Conservation (phyloP, 1,284 basidiomycete species). For the Melanopsichium pennsylvanicum region DNA sequence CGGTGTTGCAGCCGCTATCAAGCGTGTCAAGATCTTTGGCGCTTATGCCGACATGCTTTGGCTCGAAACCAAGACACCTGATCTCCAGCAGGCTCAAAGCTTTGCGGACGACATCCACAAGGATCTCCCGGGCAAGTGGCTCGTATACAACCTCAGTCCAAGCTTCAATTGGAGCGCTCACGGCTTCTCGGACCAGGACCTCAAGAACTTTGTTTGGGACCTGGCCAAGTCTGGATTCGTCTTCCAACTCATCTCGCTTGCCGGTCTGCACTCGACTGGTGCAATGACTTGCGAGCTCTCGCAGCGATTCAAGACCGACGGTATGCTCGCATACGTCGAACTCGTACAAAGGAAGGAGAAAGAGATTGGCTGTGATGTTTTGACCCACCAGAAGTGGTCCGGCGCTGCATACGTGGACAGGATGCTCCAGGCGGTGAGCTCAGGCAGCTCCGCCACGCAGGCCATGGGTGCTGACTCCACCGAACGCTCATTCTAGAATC, state of each 20-base stretch:
- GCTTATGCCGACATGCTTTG: slow-evolving; percentile 66
- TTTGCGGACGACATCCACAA: slow-evolving; percentile 81
- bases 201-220: slow-evolving; percentile 65
- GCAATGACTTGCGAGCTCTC: slow-evolving; percentile 62
- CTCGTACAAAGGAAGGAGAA: slow-evolving; percentile 63
- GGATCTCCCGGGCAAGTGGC: slow-evolving; percentile 78
- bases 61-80: slow-evolving; percentile 85
- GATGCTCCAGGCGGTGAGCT: slow-evolving; percentile 61
- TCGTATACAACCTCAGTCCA: slow-evolving; percentile 93
- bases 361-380: slow-evolving; percentile 62
- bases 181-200: slow-evolving; percentile 75
- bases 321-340: slow-evolving; percentile 65
- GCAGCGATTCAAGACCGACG: slow-evolving; percentile 72
- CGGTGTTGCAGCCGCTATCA: slow-evolving; percentile 84
- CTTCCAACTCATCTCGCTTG: slow-evolving; percentile 65
- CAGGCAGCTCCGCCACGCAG: slow-evolving; percentile 58
- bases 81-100: slow-evolving; percentile 78
- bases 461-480: slow-evolving; percentile 61
- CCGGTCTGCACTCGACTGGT: slow-evolving; percentile 62
- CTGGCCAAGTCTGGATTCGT: slow-evolving; percentile 62
- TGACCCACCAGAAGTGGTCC: slow-evolving; percentile 65
- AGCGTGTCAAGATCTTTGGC: slow-evolving; percentile 80
- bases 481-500: slow-evolving; percentile 52
- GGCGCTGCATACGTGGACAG: slow-evolving; percentile 63
- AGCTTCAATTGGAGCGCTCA: slow-evolving; percentile 90